Evolutionary conservation across 768 basidiomycete genomes (phyloP).

Genomic region (Leccinum boreale): DNA sequence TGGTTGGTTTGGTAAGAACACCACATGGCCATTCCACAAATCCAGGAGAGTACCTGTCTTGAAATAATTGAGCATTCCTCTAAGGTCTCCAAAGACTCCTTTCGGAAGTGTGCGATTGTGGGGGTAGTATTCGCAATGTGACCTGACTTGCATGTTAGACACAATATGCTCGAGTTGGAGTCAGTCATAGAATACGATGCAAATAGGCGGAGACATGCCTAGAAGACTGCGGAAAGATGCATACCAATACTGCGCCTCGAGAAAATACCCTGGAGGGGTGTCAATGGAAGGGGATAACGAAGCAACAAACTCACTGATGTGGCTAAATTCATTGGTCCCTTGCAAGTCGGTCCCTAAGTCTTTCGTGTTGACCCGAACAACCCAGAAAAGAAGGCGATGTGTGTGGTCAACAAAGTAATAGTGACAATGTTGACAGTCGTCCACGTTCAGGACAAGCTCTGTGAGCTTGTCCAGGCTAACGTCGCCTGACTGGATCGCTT

Average conservation of each 20-base stretch:
- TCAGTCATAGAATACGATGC: not conserved
- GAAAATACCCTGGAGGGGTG: conserved; percentile 5
- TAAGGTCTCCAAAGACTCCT: conserved; percentile 6
- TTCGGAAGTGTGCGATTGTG: conserved; percentile 2
- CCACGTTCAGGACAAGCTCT: conserved; percentile 13
- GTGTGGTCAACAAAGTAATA: conserved; percentile 20
- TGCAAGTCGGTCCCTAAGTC: conserved; percentile 1
- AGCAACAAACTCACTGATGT: conserved; percentile 10
- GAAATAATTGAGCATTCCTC: conserved; percentile 15
- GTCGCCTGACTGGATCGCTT: not conserved
- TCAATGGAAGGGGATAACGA: not conserved
- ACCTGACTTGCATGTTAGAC: conserved; percentile 9
- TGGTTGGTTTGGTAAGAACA: not conserved
- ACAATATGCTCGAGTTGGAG: not conserved
- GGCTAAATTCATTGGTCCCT: conserved; percentile 2
- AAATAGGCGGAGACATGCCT: not conserved
- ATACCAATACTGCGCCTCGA: conserved; percentile 16
- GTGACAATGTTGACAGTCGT: not conserved
- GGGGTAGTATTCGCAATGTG: conserved; percentile 17
- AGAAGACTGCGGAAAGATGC: not conserved
- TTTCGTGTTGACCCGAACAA: not conserved
- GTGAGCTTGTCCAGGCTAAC: conserved; percentile 7
- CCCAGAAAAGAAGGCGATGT: conserved; percentile 17
- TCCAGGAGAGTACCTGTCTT: conserved; percentile 5
- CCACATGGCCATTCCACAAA: not conserved